Conservation (phyloP, 2,329 filamentous ascomycete genomes). For the Penicillium sp. region DNA sequence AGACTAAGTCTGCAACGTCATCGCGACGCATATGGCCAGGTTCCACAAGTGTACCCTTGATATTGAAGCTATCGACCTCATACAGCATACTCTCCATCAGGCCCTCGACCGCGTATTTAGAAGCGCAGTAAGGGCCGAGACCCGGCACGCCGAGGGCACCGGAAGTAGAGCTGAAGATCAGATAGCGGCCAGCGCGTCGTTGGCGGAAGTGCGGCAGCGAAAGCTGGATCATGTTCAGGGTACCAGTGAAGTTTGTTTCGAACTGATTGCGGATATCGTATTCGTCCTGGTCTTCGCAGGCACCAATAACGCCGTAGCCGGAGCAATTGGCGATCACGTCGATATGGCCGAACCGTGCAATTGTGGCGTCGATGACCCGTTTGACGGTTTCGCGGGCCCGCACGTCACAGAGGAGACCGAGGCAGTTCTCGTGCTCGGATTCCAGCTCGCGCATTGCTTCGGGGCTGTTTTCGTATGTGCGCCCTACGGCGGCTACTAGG, state of each 20-base stretch:
- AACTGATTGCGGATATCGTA: constrained; percentile 94
- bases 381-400: constrained; percentile 76
- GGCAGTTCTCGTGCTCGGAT: constrained; percentile 59
- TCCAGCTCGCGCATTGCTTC: constrained; percentile 72
- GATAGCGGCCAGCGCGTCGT: constrained; percentile 74
- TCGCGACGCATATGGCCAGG: constrained; percentile 86
- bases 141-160: constrained; percentile 93
- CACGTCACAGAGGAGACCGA: constrained; percentile 87
- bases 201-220: constrained; percentile 84
- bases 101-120: constrained; percentile 95
- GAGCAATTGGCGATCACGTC: constrained; percentile 93
- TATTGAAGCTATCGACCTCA: constrained; percentile 86
- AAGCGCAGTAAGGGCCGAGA: constrained; percentile 90
- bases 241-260: constrained; percentile 96
- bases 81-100: constrained; percentile 96
- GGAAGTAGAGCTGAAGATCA: constrained; percentile 92
- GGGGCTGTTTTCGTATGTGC: constrained; percentile 73
- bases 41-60: constrained; percentile 91
- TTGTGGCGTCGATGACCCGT: constrained; percentile 67
- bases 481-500: constrained; percentile 81
- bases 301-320: constrained; percentile 91
- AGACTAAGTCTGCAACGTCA: constrained; percentile 54
- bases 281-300: constrained; percentile 96
- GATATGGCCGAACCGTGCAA: constrained; percentile 75
- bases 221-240: constrained; percentile 86